phyloP scores from a whole-genome alignment of 306 rosid species.

The Prunus salicina region DNA sequence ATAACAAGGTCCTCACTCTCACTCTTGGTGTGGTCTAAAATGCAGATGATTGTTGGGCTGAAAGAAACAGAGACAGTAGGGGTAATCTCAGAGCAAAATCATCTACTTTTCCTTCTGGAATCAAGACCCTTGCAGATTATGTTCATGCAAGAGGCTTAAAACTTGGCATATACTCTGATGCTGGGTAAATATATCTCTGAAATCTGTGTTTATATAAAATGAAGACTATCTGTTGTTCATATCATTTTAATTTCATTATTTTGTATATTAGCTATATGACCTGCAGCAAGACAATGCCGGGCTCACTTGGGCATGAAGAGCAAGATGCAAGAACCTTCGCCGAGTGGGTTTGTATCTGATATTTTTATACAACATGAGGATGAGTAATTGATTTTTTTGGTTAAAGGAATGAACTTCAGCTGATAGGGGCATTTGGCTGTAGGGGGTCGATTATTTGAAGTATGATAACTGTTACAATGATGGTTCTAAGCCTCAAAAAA shows the following conservation, averaged over 20 bases:
- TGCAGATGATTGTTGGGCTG: conserved; percentile 29
- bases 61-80: conserved; percentile 4
- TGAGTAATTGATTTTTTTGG: background rate
- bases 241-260: background rate
- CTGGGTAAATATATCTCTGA: conserved; percentile 16
- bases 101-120: conserved; percentile 27
- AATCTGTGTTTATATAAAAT: background rate
- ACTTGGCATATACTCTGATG: conserved; percentile 26
- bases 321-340: conserved; percentile 29
- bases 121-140: conserved; percentile 21
- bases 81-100: conserved; percentile 22
- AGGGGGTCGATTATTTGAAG: conserved; percentile 31
- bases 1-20: background rate
- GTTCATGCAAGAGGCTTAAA: conserved; percentile 23
- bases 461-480: conserved; percentile 25
- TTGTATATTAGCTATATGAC: conserved; percentile 10
- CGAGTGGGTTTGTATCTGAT: conserved; percentile 10
- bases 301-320: conserved; percentile 27
- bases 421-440: background rate
- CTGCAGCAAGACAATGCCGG: conserved; percentile 28
- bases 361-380: background rate
- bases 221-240: background rate
- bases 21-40: background rate
- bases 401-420: background rate
- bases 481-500: conserved; percentile 21